Evolutionary conservation across 345 rosid genomes (phyloP), one percentile per base, ranked within the genome.

Genomic region (Eucalyptus regnans): DNA sequence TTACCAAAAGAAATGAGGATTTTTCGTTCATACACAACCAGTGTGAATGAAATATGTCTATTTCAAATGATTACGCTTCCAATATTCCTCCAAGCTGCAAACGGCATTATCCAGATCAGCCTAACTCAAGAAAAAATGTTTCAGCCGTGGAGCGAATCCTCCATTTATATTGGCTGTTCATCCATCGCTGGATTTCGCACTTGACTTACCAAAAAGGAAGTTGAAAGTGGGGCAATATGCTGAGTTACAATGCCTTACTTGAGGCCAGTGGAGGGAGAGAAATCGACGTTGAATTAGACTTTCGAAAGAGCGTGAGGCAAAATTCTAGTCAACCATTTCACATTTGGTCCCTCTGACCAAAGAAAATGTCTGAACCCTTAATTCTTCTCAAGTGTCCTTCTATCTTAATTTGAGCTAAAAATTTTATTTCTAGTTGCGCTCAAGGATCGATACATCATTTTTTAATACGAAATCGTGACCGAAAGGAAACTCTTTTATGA

Each of bases 381-480:
- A 37, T 25, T 37, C 81, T 71, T 71, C 25, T 18, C 9, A 3
- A 33, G 12, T 37, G 79, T 66, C 5, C 17, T 66, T 15, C 79
- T 15, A 66, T 16, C 41, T 14, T 66, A 66, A 31, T 66, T 15
- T 20, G 33, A 33, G 33, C 33, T 33, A 33, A 33, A 33, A 33
- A 33, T 33, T 33, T 15, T 2, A 33, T 33, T 17, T 33, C 23
- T 17, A 71, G 25, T 20, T 2, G 44, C 7, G 2, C 46, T 9
- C 7, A 4, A 37, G 25, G 13, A 71, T 33, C 0, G 25, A 71
- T 71, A 22, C 18, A 33, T 33, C 13, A 33, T 33, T 71, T 18
- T 9, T 17, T 2, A 68, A 68, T 20, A 33, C 0, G 8, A 71
- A 71, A 71, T 18, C 0, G 4, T 17, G 11, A 18, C 14, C 1